A percentile compares a stretch with the other conserved stretches of the same genome.
phyloP scores from a whole-genome alignment of 2,329 filamentous ascomycete species.

The Annulohypoxylon truncatum region DNA sequence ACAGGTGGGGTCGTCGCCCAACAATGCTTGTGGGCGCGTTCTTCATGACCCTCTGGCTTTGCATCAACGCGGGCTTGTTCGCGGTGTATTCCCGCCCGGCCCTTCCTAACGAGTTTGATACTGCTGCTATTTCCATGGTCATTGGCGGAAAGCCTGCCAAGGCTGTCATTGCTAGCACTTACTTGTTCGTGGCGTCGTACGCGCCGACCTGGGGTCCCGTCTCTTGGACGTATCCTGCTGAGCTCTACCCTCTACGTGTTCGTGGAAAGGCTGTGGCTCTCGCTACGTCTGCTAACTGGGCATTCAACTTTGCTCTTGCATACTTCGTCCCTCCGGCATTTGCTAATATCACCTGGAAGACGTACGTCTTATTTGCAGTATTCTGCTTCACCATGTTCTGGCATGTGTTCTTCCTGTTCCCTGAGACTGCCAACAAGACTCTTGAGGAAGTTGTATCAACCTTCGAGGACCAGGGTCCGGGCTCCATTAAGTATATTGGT shows the following conservation, averaged over 20 bases:
- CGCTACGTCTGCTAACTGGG: constrained; percentile 63
- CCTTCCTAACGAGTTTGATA: constrained; percentile 51
- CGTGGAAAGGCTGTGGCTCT: constrained; percentile 66
- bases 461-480: constrained; percentile 56
- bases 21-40: constrained; percentile 73
- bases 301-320: constrained; percentile 62
- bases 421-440: constrained; percentile 66
- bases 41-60: constrained; percentile 68
- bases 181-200: constrained; percentile 69
- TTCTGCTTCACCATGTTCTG: constrained; percentile 63
- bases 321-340: constrained; percentile 61
- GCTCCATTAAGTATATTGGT: constrained; percentile 54
- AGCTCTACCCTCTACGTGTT: constrained; percentile 59
- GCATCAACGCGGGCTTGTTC: constrained; percentile 60
- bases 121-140: constrained; percentile 58
- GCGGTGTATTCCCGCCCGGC: constrained; percentile 56
- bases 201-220: constrained; percentile 58
- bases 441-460: constrained; percentile 65
- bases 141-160: constrained; percentile 63
- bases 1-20: constrained; percentile 78
- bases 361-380: constrained; percentile 64
- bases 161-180: constrained; percentile 73
- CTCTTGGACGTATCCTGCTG: constrained; percentile 61
- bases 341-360: constrained; percentile 61
- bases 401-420: constrained; percentile 66